Evolutionary conservation across 2,329 filamentous ascomycete species (phyloP).

Genomic region (Epicoccum sorghinum): DNA sequence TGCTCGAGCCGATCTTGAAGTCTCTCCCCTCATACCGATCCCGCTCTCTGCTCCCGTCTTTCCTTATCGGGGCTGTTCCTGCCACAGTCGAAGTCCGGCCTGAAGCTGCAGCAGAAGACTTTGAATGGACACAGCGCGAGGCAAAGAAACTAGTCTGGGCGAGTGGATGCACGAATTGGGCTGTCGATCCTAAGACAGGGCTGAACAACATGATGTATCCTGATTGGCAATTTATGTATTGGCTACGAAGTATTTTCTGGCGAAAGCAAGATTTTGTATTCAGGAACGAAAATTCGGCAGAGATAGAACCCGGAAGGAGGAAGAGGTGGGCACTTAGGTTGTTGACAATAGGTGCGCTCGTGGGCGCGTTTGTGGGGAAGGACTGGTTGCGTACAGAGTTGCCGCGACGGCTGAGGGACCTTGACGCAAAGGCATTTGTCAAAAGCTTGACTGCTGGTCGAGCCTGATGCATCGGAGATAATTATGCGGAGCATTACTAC

Average conservation of each 20-base stretch:
- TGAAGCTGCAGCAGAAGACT: slow-evolving; percentile 46
- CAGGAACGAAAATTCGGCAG: slow-evolving; percentile 27
- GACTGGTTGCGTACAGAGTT: slow-evolving; percentile 25
- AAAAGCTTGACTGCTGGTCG: slow-evolving; percentile 8
- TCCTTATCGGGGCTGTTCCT: slow-evolving; percentile 23
- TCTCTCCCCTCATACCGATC: slow-evolving; percentile 37
- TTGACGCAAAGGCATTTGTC: slow-evolving; percentile 13
- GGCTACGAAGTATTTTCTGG: slow-evolving; percentile 56
- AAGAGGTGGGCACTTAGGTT: slow-evolving; percentile 17
- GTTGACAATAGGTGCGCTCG: slow-evolving; percentile 14
- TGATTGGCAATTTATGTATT: slow-evolving; percentile 58
- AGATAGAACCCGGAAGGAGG: slow-evolving; percentile 21
- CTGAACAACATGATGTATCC: slow-evolving; percentile 61
- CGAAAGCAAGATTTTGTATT: slow-evolving; percentile 49
- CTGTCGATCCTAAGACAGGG: slow-evolving; percentile 54
- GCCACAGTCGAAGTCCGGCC: slow-evolving; percentile 47
- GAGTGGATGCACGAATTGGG: slow-evolving; percentile 60
- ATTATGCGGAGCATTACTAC: background rate
- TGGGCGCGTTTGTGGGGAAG: slow-evolving; percentile 21
- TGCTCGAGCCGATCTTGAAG: slow-evolving; percentile 51
- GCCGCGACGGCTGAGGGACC: slow-evolving; percentile 12
- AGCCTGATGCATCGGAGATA: background rate
- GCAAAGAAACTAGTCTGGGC: slow-evolving; percentile 56
- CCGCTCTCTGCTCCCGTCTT: slow-evolving; percentile 25
- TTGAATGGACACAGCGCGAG: slow-evolving; percentile 49